These are phyloP conservation scores for Saccharata proteae DNA, from an alignment of 2,329 filamentous ascomycete species.

Conservation along the genomic window DNA sequence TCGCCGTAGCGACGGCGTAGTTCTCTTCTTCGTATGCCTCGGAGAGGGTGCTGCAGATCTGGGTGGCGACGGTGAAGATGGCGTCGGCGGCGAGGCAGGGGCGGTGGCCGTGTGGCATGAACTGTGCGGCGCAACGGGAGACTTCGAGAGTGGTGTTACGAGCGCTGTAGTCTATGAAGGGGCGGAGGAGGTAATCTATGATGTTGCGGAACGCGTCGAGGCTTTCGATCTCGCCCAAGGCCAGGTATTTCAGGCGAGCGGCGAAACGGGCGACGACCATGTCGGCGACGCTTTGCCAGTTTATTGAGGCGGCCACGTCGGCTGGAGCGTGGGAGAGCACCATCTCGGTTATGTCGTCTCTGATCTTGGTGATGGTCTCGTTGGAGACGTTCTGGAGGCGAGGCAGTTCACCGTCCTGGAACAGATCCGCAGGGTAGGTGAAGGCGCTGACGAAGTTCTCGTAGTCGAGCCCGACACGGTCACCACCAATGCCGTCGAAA, in stretches of 20 bases:
- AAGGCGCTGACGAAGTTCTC: slow-evolving; percentile 38
- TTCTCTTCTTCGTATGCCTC: slow-evolving; percentile 9
- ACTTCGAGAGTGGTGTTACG: slow-evolving; percentile 28
- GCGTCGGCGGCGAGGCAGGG: slow-evolving; percentile 18
- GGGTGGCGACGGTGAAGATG: slow-evolving; percentile 17
- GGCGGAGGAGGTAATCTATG: slow-evolving; percentile 15
- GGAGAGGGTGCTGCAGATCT: slow-evolving; percentile 24
- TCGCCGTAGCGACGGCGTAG: slow-evolving; percentile 16
- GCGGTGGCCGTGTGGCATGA: slow-evolving; percentile 13
- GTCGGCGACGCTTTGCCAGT: slow-evolving; percentile 60
- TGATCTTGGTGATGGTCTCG: slow-evolving; percentile 24
- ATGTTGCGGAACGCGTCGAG: slow-evolving; percentile 2
- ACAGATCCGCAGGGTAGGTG: slow-evolving; percentile 30
- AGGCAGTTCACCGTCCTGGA: slow-evolving; percentile 24
- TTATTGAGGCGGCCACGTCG: no score
- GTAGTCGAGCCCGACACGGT: slow-evolving; percentile 34
- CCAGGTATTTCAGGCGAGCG: slow-evolving; percentile 35
- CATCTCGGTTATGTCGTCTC: slow-evolving; percentile 34
- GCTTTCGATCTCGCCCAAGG: slow-evolving; percentile 2
- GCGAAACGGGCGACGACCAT: slow-evolving; percentile 53
- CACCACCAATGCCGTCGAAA: slow-evolving; percentile 33
- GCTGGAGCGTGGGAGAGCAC: slow-evolving; percentile 20
- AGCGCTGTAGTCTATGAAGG: slow-evolving; percentile 27
- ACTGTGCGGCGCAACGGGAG: slow-evolving; percentile 37
- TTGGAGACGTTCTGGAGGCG: slow-evolving; percentile 26